Percentiles rank a stretch among this genome's conserved stretches.
Conservation (phyloP, 495 filamentous ascomycete genomes). For the Penicillium crystallinum region DNA sequence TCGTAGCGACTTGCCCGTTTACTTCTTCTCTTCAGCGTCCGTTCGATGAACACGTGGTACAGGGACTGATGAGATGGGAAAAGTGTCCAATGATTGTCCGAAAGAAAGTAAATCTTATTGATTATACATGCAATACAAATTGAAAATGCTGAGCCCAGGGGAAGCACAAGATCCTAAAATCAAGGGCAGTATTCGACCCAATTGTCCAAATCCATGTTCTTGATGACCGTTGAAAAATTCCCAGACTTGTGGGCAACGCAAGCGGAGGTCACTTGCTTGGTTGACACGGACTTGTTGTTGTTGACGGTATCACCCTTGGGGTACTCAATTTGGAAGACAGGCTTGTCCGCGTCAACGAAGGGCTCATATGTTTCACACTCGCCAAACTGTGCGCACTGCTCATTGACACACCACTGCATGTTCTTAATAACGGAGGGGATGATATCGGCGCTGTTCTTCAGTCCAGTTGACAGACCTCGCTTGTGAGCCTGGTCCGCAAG, state of each 20-base stretch:
- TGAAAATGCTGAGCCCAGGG: neutral
- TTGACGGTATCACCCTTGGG: slow-evolving; percentile 40
- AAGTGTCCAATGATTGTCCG: neutral
- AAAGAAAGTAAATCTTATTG: slow-evolving; percentile 1
- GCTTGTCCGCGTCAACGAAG: slow-evolving; percentile 56
- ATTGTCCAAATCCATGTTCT: slow-evolving; percentile 56
- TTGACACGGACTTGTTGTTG: slow-evolving; percentile 30
- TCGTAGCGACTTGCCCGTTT: neutral
- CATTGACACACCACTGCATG: slow-evolving; percentile 66
- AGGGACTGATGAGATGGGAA: neutral
- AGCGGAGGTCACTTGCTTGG: slow-evolving; percentile 21
- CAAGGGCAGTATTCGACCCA: slow-evolving; percentile 51
- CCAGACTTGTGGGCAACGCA: slow-evolving; percentile 34
- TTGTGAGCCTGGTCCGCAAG: slow-evolving; percentile 48
- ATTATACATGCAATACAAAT: slow-evolving; percentile 8
- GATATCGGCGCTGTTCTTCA: slow-evolving; percentile 63
- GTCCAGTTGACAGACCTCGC: slow-evolving; percentile 49
- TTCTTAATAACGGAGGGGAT: slow-evolving; percentile 49
- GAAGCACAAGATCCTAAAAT: neutral
- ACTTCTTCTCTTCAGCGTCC: neutral
- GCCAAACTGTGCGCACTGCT: slow-evolving; percentile 59
- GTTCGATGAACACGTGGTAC: neutral
- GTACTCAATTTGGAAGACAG: slow-evolving; percentile 74
- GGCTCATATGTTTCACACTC: slow-evolving; percentile 53
- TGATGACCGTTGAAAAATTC: slow-evolving; percentile 60